Percentiles rank a stretch among this genome's conserved stretches.
Conservation (phyloP, 345 rosid genomes). For the Melaleuca alternifolia region DNA sequence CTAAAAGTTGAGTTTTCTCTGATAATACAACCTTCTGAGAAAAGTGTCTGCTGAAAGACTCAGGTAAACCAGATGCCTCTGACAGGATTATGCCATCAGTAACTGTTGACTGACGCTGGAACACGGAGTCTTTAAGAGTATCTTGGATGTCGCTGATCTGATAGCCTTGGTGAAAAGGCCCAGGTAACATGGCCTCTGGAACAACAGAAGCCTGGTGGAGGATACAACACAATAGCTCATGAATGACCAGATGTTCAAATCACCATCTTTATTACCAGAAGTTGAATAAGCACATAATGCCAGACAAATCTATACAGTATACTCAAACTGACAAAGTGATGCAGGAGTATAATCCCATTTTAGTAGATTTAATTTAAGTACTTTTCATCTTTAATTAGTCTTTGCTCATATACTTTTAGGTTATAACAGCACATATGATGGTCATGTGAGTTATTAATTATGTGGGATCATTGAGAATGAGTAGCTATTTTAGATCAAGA, state of each 20-base stretch:
- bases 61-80: conserved; percentile 5
- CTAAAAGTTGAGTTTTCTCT: conserved; percentile 2
- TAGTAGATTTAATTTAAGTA: background rate
- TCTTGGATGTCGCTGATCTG: background rate
- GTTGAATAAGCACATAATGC: background rate
- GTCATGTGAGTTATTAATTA: background rate
- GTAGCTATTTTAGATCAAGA: background rate
- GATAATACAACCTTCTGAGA: conserved; percentile 9
- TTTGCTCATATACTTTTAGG: background rate
- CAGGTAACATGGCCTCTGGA: conserved; percentile 29
- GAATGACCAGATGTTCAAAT: background rate
- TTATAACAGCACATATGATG: background rate
- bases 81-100: background rate
- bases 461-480: background rate
- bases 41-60: conserved; percentile 18
- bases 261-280: background rate
- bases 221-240: background rate
- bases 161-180: conserved; percentile 10
- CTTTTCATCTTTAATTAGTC: background rate
- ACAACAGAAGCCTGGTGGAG: conserved; percentile 20
- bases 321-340: background rate
- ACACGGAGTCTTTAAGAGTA: background rate
- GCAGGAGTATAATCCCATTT: background rate
- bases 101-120: background rate
- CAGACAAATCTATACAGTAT: background rate